phyloP scores from a whole-genome alignment of 768 basidiomycete genomes.

The Mycena alexandri region DNA sequence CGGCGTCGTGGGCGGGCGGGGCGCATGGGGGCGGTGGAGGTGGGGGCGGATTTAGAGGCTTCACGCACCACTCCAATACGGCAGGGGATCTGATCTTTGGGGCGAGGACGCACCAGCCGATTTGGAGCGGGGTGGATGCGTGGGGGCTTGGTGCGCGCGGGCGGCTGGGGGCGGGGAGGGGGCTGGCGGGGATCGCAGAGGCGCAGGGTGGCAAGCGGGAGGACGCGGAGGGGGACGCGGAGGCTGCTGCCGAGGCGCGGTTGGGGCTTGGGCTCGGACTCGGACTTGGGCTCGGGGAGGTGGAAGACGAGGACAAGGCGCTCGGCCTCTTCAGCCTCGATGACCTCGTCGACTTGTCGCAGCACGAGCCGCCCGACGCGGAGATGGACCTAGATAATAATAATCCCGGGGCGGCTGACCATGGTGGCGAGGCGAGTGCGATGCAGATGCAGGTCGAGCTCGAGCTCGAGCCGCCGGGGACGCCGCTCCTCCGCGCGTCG shows the following conservation, averaged over 20 bases:
- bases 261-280: no score
- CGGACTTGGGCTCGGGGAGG: slow-evolving; percentile 1
- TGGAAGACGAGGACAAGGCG: slow-evolving; percentile 43
- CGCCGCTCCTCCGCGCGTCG: slow-evolving; percentile 64
- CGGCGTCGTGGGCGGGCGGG: slow-evolving; percentile 73
- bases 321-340: slow-evolving; percentile 65
- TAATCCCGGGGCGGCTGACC: slow-evolving; percentile 27
- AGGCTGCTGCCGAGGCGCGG: slow-evolving; percentile 41
- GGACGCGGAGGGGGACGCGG: slow-evolving; percentile 21
- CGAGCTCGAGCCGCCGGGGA: slow-evolving; percentile 67
- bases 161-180: slow-evolving; percentile 56
- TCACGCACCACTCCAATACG: slow-evolving; percentile 86
- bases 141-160: slow-evolving; percentile 28
- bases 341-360: slow-evolving; percentile 74
- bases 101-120: slow-evolving; percentile 73
- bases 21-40: slow-evolving; percentile 48
- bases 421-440: slow-evolving; percentile 35
- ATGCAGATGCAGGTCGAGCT: slow-evolving; percentile 45
- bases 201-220: slow-evolving; percentile 43
- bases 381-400: slow-evolving; percentile 20
- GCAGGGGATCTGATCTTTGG: slow-evolving; percentile 90
- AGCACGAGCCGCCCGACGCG: slow-evolving; percentile 42
- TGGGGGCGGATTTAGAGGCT: slow-evolving; percentile 71
- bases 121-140: slow-evolving; percentile 46
- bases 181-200: slow-evolving; percentile 67